Percentiles rank a stretch among this genome's conserved stretches.
Evolutionary conservation across 2,329 filamentous ascomycete species (phyloP).

Genomic region (Aureobasidium sp.): DNA sequence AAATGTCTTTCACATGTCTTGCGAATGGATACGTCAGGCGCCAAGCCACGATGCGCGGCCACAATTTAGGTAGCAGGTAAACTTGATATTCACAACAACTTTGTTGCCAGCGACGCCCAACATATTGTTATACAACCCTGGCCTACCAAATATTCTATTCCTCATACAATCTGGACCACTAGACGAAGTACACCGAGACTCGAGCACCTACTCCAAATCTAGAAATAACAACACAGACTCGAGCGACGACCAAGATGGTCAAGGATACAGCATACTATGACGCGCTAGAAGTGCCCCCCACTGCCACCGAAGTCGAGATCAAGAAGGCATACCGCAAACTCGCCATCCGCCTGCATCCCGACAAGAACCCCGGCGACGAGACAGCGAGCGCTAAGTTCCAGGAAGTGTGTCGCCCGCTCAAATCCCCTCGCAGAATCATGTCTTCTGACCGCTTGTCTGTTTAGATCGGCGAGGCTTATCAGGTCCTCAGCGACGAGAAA

Average conservation of each 20-base stretch:
- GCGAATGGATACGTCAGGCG: not conserved
- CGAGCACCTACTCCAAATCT: not conserved
- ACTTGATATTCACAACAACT: not conserved
- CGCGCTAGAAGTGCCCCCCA: conserved; percentile 73
- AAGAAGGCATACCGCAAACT: conserved; percentile 86
- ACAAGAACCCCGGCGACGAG: conserved; percentile 97
- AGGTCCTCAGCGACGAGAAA: conserved; percentile 79
- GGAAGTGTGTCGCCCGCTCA: conserved; percentile 48
- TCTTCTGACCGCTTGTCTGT: not conserved
- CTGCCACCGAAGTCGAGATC: conserved; percentile 84
- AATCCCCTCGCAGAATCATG: not conserved
- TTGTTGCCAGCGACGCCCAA: not conserved
- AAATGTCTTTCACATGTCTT: conserved; percentile 7
- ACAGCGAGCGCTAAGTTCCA: conserved; percentile 93
- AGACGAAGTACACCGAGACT: not conserved
- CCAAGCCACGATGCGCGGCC: not conserved
- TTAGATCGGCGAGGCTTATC: conserved; percentile 63
- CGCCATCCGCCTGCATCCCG: conserved; percentile 88
- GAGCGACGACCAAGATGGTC: conserved; percentile 15
- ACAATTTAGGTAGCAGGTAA: not conserved
- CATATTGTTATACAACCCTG: not conserved
- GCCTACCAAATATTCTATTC: not conserved
- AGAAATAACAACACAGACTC: not conserved
- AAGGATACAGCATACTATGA: conserved; percentile 80
- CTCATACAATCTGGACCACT: not conserved